Evolutionary conservation across 768 basidiomycete species (phyloP).

Genomic region (Tylopilus vinaceipallidus): DNA sequence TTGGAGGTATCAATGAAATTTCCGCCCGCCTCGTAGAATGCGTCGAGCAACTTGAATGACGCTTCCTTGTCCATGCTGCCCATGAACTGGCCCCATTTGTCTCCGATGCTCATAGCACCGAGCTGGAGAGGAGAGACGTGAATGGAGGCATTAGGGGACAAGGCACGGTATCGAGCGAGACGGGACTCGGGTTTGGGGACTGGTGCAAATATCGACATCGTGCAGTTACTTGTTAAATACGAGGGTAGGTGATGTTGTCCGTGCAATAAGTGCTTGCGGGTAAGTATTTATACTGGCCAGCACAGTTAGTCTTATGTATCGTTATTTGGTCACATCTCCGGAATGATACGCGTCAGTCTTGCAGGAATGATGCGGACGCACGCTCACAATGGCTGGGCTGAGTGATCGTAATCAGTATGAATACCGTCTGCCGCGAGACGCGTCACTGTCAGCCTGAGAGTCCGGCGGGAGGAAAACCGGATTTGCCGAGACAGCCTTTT

Average conservation of each 20-base stretch:
- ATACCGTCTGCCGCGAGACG: too few relatives aligned
- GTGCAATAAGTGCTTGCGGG: too few relatives aligned
- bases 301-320: too few relatives aligned
- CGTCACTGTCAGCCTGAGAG: too few relatives aligned
- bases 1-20: slow-evolving; percentile 51
- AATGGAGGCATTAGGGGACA: slow-evolving; percentile 41
- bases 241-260: not conserved
- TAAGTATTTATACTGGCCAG: too few relatives aligned
- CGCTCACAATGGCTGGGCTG: too few relatives aligned
- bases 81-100: slow-evolving; percentile 37
- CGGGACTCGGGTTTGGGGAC: slow-evolving; percentile 30
- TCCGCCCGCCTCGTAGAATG: slow-evolving; percentile 44
- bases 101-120: slow-evolving; percentile 49
- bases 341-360: too few relatives aligned
- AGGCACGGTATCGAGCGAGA: slow-evolving; percentile 39
- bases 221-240: not conserved
- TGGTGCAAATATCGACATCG: slow-evolving; percentile 3
- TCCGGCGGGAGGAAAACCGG: too few relatives aligned
- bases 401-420: too few relatives aligned
- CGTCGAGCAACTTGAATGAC: slow-evolving; percentile 46
- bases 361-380: too few relatives aligned
- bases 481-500: too few relatives aligned
- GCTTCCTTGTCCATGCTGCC: slow-evolving; percentile 42
- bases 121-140: slow-evolving; percentile 49
- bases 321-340: too few relatives aligned